A percentile compares a stretch with the other conserved stretches of the same genome.
Conservation (phyloP, 2,329 filamentous ascomycete species). For the Monilinia vaccinii-corymbosi region DNA sequence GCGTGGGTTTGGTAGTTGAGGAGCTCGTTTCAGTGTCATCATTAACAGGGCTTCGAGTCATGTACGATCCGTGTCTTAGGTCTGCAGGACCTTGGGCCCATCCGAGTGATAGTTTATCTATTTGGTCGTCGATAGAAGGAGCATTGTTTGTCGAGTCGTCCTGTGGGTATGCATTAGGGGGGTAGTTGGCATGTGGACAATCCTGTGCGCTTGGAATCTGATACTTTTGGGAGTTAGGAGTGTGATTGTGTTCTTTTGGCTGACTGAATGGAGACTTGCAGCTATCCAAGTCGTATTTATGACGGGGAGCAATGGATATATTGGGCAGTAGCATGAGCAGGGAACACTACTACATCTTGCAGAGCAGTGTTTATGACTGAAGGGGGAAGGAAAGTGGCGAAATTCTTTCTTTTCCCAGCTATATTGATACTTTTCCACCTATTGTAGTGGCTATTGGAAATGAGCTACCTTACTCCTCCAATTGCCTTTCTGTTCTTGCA, state of each 20-base stretch:
- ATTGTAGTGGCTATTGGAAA: too few species aligned
- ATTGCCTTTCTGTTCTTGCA: too few species aligned
- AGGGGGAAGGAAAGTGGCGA: not conserved
- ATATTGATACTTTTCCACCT: too few species aligned
- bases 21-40: not conserved
- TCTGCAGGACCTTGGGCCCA: not conserved
- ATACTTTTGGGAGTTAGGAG: not conserved
- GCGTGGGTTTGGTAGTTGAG: not conserved
- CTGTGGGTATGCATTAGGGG: not conserved
- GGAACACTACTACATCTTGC: not conserved
- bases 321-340: not conserved
- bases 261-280: not conserved
- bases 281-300: constrained; percentile 4
- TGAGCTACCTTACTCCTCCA: too few species aligned
- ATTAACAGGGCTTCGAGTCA: not conserved
- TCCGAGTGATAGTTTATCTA: not conserved
- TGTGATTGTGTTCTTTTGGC: not conserved
- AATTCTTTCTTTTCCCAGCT: not conserved
- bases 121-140: not conserved
- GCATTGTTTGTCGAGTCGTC: not conserved
- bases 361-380: not conserved
- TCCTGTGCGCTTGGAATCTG: not conserved
- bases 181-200: not conserved
- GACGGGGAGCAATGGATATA: constrained; percentile 1
- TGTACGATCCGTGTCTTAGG: not conserved